Evolutionary conservation across 176 grass and related monocot species (phyloP), one percentile per base, ranked within the genome.

Genomic region (Carex littledalei): DNA sequence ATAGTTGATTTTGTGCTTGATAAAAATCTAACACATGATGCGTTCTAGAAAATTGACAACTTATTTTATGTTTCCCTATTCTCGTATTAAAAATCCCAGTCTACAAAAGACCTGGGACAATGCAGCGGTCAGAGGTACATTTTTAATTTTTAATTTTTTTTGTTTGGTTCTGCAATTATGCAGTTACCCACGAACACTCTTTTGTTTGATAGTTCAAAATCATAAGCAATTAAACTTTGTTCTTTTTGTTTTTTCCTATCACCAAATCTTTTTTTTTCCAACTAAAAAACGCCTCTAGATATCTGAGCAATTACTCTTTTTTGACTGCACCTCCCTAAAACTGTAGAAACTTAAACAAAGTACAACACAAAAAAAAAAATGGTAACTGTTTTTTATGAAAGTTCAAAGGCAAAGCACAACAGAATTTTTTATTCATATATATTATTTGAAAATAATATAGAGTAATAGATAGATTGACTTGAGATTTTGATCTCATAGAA

Each of bases 151-250:
- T 21, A 4, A 26, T 4, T 3, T 65, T 11, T 64, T 65, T 66
- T 31, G 26, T 14, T 4, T 66, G 3, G 26, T 66, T 66, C 63
- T 12, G 63, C 8, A 65, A 65, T 22, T 0, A 5, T 31, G 7
- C 41, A 74, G 41, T 41, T 74, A 74, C 70, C 34, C 49, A 75
- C 20, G 39, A 75, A 75, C 71, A 75, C 43, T 52, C 41, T 49
- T 52, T 75, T 75, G 71, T 75, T 75, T 52, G 20, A 15, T 75
- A 24, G 71, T 24, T 75, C 43, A 71, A 45, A 71, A 10, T 71
- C 18, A 45, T 26, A 4, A 52, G 1, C 45, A 50, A 75, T 49
- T 75, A 24, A 52, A 52, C 20, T 75, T 26, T 50, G 18, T 47
- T 49, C 47, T 12, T 49, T 73, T 72, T 20, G 37, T 49, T 73